Evolutionary conservation across 768 basidiomycete genomes (phyloP), one percentile per base, ranked within the genome.

Genomic region (Suillus luteus): DNA sequence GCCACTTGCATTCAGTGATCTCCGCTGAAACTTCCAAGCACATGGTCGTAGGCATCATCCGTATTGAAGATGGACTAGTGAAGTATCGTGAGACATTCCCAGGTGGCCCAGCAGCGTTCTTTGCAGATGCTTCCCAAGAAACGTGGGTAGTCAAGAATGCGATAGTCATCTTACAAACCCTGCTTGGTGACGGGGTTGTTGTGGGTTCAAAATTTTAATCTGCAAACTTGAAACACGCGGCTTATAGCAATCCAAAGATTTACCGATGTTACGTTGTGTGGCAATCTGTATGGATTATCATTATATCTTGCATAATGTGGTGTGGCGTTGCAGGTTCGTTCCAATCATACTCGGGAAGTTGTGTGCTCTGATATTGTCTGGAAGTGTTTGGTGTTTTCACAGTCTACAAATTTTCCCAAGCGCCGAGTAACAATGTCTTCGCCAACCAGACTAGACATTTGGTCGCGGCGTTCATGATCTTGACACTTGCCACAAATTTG

Each of bases 81-180:
- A 41, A 33, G 22, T 43, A 67, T 38, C 66, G 72, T 8, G 66
- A 68, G 40, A 65, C 57, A 2, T 64, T 59, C n/a, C 69, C 65
- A 14, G 71, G 71, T 6, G 72, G 72, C 3, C 67, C 73, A 7
- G 8, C 46, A 4, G 70, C 66, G 3, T 73, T 64, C 59, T 72
- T 75, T 59, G 67, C 64, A 1, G 64, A 69, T 40, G 38, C 58
- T 14, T 64, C 66, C 24, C 38, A 73, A 41, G 55, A 58, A 17
- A 70, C 68, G 0, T 71, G 71, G 55, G 59, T 72, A n/a, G 66
- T 69, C 52, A 71, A 72, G 55, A 68, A 68, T 55, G 66, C 54
- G 2, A 54, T 73, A 14, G 68, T 68, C 46, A 41, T 19, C 24
- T 17, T 69, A 19, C 67, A 69, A 55, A 62, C 61, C 5, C 37